Evolutionary conservation across 306 rosid genomes (phyloP), one percentile per base, ranked within the genome.

Genomic region (Quercus rubra): DNA sequence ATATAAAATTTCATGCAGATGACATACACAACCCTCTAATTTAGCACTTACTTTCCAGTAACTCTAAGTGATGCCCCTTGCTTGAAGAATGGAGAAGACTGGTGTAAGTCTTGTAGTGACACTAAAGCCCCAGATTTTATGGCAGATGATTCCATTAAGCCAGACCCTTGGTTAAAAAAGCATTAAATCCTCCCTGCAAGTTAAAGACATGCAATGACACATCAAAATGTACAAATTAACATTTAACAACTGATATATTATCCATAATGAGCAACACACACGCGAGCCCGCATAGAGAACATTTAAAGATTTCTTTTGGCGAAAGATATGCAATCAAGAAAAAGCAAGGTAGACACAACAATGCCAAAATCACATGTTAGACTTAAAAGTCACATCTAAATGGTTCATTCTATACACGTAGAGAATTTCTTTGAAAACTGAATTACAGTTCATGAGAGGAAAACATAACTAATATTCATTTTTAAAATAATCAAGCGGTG

Each of bases 1-100:
- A 12, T 49, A 49, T 49, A 49, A 59, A 62, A 77, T 14, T 54
- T 25, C 43, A 67, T 15, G 69, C 4, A 10, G 28, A 80, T 18
- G 49, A 20, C 38, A 72, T 51, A 33, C 3, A 20, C 9, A 17
- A 73, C 43, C 55, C 55, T 73, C 38, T 20, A 46, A 19, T 35
- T 19, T 19, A 31, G 8, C 28, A 63, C 78, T 71, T 75, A 95
- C 98, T 85, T 93, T 86, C 90, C 96, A 55, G 83, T 89, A 75
- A 95, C 76, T 89, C 98, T 79, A 63, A 92, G 78, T 1, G 98
- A 91, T 75, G 96, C 86, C 62, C 97, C 96, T 81, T 91, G 88
- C 91, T 84, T 84, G 89, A 87, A 92, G 86, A 86, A 84, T 3
- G 92, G 85, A 49, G 98, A 92, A 43, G 91, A 89, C 41, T 88